phyloP scores from a whole-genome alignment of 23 red algal species.

The Gracilaria vermiculophylla region DNA sequence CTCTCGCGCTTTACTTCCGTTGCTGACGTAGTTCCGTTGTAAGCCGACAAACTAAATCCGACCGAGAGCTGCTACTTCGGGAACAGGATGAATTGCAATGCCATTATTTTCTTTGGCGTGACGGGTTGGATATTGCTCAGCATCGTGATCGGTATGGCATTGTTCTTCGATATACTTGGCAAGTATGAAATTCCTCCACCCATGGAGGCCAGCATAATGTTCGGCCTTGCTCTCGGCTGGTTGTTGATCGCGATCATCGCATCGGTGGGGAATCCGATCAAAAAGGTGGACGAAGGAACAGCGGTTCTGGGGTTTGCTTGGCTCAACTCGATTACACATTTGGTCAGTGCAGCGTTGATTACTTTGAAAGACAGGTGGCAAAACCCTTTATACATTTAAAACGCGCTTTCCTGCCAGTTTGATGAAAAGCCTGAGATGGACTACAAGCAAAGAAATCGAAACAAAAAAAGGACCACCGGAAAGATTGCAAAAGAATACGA shows the following conservation, averaged over 20 bases:
- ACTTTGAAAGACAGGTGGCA: too few relatives aligned
- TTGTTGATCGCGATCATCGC: conserved; percentile 4
- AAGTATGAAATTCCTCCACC: not conserved
- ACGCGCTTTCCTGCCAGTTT: too few relatives aligned
- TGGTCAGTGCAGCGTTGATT: not conserved
- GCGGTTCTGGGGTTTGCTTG: not conserved
- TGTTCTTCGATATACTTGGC: not conserved
- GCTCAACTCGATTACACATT: not conserved
- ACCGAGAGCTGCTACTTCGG: not conserved
- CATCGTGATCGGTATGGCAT: not conserved
- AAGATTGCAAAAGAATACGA: too few relatives aligned
- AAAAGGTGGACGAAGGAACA: not conserved
- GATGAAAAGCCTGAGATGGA: too few relatives aligned
- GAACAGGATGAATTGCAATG: not conserved
- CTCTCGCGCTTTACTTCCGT: not conserved
- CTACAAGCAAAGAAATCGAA: too few relatives aligned
- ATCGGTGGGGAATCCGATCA: not conserved
- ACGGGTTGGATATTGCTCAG: not conserved
- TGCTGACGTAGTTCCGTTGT: not conserved
- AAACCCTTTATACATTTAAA: too few relatives aligned
- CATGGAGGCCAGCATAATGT: not conserved
- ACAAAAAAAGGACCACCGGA: too few relatives aligned
- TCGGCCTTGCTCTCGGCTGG: not conserved
- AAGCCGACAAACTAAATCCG: not conserved
- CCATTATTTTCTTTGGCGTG: not conserved